Evolutionary conservation across 306 rosid species (phyloP), one percentile per base, ranked within the genome.

Genomic region (Myrica gale): DNA sequence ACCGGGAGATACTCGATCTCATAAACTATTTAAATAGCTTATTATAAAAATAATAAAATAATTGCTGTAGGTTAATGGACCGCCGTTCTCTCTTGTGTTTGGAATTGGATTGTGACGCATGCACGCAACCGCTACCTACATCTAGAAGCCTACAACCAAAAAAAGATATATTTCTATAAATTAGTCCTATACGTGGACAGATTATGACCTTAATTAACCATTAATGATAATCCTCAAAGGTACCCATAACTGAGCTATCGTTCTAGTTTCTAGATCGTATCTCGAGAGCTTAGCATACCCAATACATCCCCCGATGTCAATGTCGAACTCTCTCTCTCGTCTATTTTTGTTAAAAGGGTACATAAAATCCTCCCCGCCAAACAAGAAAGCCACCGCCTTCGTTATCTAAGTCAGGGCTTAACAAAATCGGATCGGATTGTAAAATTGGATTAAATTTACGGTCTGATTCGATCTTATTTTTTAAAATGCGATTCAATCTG

Each of bases 121-220:
- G 55, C 75, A 46, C n/a, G 7, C 37, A 7, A 3, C 20, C 55
- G 46, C 15, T 55, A 56, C 69, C 50, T 80, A 65, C 1, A 74
- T 80, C 76, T 74, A 69, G 65, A 68, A 61, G 68, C 9, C 32
- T 32, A 5, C 19, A 13, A 2, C 44, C 43, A 16, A 60, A 60
- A 60, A 37, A 60, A 12, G 67, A 60, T 23, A 60, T 42, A 11
- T 10, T 11, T 32, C 26, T 61, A 13, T 61, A 12, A 4, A 61
- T 32, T 23, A 60, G 23, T 51, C 68, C 12, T 17, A 68, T 58
- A 78, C 73, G 76, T 82, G 79, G 73, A 78, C 32, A 43, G 61
- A 73, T 42, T 57, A 32, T 70, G 71, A 57, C 63, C 76, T 61
- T 60, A 9, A 21, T 2, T 32, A 32, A 32, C 37, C 37, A 2